Base-by-base conservation (phyloP, 208 protist species). In the Leishmania mexicana region DNA sequence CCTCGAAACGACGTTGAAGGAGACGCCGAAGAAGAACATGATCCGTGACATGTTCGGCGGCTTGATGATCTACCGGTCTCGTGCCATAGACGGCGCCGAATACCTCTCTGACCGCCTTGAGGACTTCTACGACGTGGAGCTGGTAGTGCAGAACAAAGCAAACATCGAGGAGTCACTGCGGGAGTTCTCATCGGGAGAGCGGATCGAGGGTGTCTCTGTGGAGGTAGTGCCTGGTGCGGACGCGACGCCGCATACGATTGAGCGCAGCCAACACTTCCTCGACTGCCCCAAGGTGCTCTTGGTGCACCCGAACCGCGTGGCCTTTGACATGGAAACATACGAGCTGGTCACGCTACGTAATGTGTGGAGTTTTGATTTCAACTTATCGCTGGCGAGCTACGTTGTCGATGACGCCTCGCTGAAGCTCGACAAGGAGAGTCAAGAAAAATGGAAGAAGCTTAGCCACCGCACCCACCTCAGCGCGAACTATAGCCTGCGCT, bases 261-360 rank as follows among this genome's bases (percentile, higher is more conserved):
- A 98, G 60, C 92, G 96, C 60, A 93, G 83, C 4, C 87, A 90
- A 76, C 83, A 82, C 57, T 96, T 98, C 79, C 73, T 90, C 1
- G 79, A 90, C 40, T 89, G 97, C 42, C 96, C 96, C 11, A 95
- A 92, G 35, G 95, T 99, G 75, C 88, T 99, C 11, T 80, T 96
- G n/a, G 82, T 98, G 42, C 95, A 98, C 78, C 93, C 96, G 8
- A 98, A 97, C 74, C 93, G 97, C 49, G 96, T 93, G 21, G 90
- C 88, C 19, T 98, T 96, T 82, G 93, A 97, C 79, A 90, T 90
- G 83, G 85, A 93, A 67, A 96, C 88, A 15, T 90, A 90, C 60
- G 83, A 91, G 64, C 81, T 92, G 1, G 81, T 92, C n/a, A 98
- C 94, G n/a, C 75, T 99, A n/a, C 88, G 83, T 51, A 95, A 96